A percentile compares a stretch with the other conserved stretches of the same genome.
Evolutionary conservation across 1,139 yeast genomes (phyloP).

Genomic region (Hansenula sp.): DNA sequence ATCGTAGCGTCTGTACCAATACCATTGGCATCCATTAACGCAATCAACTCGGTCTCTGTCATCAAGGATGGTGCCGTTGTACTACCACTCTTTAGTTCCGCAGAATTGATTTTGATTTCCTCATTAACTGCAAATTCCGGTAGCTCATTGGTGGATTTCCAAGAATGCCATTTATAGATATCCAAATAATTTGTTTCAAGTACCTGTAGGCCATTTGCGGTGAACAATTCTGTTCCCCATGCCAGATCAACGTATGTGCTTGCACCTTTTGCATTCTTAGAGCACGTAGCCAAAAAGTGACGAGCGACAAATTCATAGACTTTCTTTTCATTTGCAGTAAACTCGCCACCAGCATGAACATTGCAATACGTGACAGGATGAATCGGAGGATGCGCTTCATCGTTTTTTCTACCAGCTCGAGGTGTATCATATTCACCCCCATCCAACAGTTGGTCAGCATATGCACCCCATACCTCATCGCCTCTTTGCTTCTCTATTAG

Average conservation of each 20-base stretch:
- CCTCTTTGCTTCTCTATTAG: constrained; percentile 59
- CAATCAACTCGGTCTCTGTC: constrained; percentile 91
- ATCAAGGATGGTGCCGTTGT: constrained; percentile 79
- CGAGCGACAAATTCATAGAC: constrained; percentile 88
- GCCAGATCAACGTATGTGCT: constrained; percentile 56
- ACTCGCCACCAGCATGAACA: constrained; percentile 4
- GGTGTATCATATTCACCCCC: constrained; percentile 53
- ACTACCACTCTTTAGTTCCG: constrained; percentile 65
- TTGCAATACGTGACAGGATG: constrained; percentile 64
- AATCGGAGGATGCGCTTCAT: constrained; percentile 97
- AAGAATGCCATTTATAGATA: constrained; percentile 71
- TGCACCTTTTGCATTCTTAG: constrained; percentile 83
- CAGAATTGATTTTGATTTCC: constrained; percentile 44
- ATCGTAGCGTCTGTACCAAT: constrained; percentile 99
- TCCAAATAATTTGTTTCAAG: constrained; percentile 73
- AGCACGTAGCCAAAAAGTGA: constrained; percentile 88
- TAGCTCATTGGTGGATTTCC: constrained; percentile 68
- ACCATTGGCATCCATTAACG: constrained; percentile 94
- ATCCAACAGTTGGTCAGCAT: constrained; percentile 32
- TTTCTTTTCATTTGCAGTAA: constrained; percentile 47
- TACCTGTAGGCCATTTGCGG: constrained; percentile 70
- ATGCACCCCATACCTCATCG: constrained; percentile 45
- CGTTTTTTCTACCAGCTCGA: constrained; percentile 78
- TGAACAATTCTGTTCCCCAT: constrained; percentile 79
- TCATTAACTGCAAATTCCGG: constrained; percentile 65